Evolutionary conservation across 192 early-diverging fungal genomes (phyloP), one percentile per base, ranked within the genome.

Genomic region (Phlyctochytrium arcticum): DNA sequence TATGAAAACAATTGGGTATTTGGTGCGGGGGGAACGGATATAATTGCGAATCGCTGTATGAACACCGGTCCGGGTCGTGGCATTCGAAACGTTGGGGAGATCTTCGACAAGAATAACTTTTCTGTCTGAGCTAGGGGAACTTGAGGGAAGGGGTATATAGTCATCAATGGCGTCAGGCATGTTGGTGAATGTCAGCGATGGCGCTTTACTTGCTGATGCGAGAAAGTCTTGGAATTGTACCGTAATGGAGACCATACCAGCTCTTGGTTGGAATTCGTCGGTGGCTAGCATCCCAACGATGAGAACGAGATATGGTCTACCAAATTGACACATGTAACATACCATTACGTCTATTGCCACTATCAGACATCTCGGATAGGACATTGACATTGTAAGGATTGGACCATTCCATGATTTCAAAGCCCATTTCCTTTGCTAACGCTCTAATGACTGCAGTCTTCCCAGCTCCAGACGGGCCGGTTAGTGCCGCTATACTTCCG

Each of bases 31-130:
- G 5, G 64, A 57, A 17, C 44, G 44, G 8, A 67, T 31, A 51
- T 73, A 71, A 6, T 27, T 50, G 21, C 69, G 68, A 5, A 78
- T 63, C 19, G 60, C 36, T n/a, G 60, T 15, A 30, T 78, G 76
- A 48, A 74, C 59, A 19, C 47, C 60, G 7, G 35, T 30, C 5
- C 72, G 68, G 1, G 67, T 69, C 8, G 17, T 5, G 5, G 39
- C 31, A 36, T 74, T 10, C 9, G 65, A 35, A 7, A 74, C 49
- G 53, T 78, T 78, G 9, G 77, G 77, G 15, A 79, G 60, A 36
- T 79, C 77, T 58, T 79, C 77, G 23, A 79, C 48, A 2, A 79
- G 42, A 60, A 79, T 73, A n/a, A 79, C 24, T 44, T 74, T 74
- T 26, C 54, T 35, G 12, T 31, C 36, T 54, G 65, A 10, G 23